Conservation (phyloP, 176 grass and related monocot genomes). For the Areca catechu region DNA sequence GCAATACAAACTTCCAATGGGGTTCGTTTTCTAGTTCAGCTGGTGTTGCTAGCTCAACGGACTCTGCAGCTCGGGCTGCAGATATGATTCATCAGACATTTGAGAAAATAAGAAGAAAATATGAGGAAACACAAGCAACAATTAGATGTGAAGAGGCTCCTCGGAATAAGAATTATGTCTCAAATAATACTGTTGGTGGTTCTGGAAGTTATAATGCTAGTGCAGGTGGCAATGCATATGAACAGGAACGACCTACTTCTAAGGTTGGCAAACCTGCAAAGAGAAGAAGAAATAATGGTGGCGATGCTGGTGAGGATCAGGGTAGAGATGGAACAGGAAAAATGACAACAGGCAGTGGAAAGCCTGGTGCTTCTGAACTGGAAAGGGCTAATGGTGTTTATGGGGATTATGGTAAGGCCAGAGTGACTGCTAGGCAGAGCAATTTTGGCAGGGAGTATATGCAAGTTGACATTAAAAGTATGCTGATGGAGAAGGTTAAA, state of each 20-base stretch:
- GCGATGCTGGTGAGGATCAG: constrained; percentile 21
- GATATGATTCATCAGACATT: not conserved
- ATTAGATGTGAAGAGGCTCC: not conserved
- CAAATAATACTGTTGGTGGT: constrained; percentile 13
- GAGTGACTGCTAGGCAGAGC: constrained; percentile 9
- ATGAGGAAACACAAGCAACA: constrained; percentile 24
- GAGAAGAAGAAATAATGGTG: constrained; percentile 37
- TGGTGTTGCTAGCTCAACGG: constrained; percentile 32
- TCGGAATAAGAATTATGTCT: constrained; percentile 17
- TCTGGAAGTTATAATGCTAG: not conserved
- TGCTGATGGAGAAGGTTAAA: constrained; percentile 43
- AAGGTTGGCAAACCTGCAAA: constrained; percentile 37
- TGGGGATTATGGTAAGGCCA: not conserved
- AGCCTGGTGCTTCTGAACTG: constrained; percentile 13
- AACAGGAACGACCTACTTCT: constrained; percentile 27
- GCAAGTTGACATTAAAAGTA: constrained; percentile 33
- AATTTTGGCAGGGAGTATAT: constrained; percentile 44
- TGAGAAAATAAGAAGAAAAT: constrained; percentile 11
- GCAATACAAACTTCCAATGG: constrained; percentile 45
- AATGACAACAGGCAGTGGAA: constrained; percentile 22
- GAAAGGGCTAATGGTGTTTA: constrained; percentile 21
- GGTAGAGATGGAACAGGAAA: constrained; percentile 37
- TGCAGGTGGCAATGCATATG: constrained; percentile 29
- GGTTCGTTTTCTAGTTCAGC: constrained; percentile 38
- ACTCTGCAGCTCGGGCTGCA: not conserved